Evolutionary conservation across 176 grass and related monocot genomes (phyloP).

Genomic region (Oryza rufipogon): DNA sequence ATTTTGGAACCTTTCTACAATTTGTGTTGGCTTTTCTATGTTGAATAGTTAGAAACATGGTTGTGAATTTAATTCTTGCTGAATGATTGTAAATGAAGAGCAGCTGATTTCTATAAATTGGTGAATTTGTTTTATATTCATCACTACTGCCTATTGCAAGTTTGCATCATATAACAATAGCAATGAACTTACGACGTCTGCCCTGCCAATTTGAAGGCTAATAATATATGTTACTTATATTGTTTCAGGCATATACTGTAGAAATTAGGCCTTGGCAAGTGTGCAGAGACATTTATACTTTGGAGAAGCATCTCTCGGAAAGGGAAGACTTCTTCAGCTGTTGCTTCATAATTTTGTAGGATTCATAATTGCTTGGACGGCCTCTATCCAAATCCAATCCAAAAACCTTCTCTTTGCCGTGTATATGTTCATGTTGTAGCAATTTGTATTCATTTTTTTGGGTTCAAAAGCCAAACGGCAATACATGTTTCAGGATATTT

Average conservation of each 20-base stretch:
- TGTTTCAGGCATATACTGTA: slow-evolving; percentile 55
- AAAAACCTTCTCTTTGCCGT: not conserved
- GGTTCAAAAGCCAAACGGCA: slow-evolving; percentile 46
- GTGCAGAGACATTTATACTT: slow-evolving; percentile 29
- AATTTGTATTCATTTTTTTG: slow-evolving; percentile 40
- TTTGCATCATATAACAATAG: not conserved
- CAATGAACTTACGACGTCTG: not conserved
- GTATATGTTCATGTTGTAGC: slow-evolving; percentile 38
- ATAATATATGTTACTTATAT: not conserved
- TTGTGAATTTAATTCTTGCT: not conserved
- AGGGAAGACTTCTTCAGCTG: not conserved
- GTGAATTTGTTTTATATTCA: not conserved
- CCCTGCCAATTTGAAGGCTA: not conserved
- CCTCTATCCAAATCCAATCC: not conserved
- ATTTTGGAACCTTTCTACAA: not conserved
- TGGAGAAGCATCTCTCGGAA: slow-evolving; percentile 21
- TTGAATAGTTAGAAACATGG: not conserved
- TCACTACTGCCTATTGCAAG: not conserved
- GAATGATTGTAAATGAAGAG: not conserved
- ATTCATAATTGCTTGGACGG: not conserved
- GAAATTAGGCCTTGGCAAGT: slow-evolving; percentile 45
- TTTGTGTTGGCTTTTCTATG: not conserved
- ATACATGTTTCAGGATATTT: slow-evolving; percentile 2
- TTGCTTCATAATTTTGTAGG: not conserved
- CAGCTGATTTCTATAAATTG: not conserved